Percentiles rank a stretch among this genome's conserved stretches.
Conservation (phyloP, 305 asterid genomes). For the Solanum hybrid region DNA sequence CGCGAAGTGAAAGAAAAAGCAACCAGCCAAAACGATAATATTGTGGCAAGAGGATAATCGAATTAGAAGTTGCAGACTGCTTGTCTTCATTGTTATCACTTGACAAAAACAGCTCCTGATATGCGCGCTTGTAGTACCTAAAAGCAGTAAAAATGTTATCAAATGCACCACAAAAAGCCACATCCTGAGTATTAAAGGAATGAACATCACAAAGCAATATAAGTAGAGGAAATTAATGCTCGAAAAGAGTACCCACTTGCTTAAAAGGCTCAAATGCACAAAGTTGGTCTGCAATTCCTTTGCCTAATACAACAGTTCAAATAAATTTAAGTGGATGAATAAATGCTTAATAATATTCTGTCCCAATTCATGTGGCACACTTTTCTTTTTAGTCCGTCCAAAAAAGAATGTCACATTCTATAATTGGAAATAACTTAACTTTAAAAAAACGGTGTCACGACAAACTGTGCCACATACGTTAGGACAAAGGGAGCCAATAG, state of each 20-base stretch:
- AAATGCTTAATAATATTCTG: not conserved
- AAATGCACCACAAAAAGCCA: not conserved
- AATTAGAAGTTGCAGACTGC: slow-evolving; percentile 24
- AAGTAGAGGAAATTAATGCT: slow-evolving; percentile 9
- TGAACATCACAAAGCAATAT: not conserved
- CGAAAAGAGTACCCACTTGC: slow-evolving; percentile 56
- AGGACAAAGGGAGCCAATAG: not conserved
- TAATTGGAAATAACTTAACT: not conserved
- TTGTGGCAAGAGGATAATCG: slow-evolving; percentile 23
- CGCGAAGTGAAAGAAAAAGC: slow-evolving; percentile 80
- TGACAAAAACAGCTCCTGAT: slow-evolving; percentile 49
- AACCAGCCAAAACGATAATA: slow-evolving; percentile 96
- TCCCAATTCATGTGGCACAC: not conserved
- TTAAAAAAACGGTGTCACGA: not conserved
- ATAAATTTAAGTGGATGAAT: not conserved
- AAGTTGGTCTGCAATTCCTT: slow-evolving; percentile 84
- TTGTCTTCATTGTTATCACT: slow-evolving; percentile 37
- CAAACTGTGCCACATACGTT: not conserved
- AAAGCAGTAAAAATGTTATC: not conserved
- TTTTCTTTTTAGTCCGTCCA: not conserved
- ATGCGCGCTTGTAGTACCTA: slow-evolving; percentile 82
- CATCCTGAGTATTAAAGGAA: not conserved
- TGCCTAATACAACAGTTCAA: slow-evolving; percentile 39
- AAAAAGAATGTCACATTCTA: not conserved
- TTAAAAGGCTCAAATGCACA: slow-evolving; percentile 67